A percentile compares a stretch with the other conserved stretches of the same genome.
These are phyloP conservation scores for Ramaria rubella DNA, from an alignment of 768 basidiomycete genomes.

Conservation along the genomic window DNA sequence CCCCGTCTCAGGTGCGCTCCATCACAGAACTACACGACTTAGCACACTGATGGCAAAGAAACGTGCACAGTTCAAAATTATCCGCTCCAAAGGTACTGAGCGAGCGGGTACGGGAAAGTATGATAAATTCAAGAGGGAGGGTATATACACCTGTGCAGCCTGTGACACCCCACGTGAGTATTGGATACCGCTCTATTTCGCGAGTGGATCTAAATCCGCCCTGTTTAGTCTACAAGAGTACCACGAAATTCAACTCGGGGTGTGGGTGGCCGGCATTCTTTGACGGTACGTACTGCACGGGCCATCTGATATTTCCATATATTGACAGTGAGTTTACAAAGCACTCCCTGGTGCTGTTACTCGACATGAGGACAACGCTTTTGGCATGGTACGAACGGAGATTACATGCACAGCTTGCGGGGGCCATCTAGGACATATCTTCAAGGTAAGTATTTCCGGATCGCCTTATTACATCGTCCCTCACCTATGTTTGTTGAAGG, in stretches of 20 bases:
- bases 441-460: constrained; percentile 41
- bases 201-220: not conserved
- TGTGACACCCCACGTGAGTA: constrained; percentile 55
- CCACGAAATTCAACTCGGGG: constrained; percentile 86
- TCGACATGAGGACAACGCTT: constrained; percentile 62
- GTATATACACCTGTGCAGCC: constrained; percentile 72
- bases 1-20: constrained; percentile 74
- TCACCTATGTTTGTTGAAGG: constrained; percentile 23
- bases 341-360: constrained; percentile 86
- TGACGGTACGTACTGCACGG: constrained; percentile 48
- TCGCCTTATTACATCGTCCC: not conserved
- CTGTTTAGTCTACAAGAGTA: constrained; percentile 65
- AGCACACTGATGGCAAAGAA: not conserved
- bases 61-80: constrained; percentile 62
- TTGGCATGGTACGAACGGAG: constrained; percentile 70
- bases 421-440: constrained; percentile 92
- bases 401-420: constrained; percentile 88
- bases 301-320: not conserved
- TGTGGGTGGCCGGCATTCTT: constrained; percentile 99
- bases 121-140: constrained; percentile 57
- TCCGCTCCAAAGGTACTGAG: constrained; percentile 88
- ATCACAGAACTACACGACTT: not conserved
- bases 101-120: constrained; percentile 70
- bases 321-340: constrained; percentile 25
- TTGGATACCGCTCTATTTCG: not conserved